phyloP scores from a whole-genome alignment of 768 basidiomycete genomes.

The Auricularia sp. region DNA sequence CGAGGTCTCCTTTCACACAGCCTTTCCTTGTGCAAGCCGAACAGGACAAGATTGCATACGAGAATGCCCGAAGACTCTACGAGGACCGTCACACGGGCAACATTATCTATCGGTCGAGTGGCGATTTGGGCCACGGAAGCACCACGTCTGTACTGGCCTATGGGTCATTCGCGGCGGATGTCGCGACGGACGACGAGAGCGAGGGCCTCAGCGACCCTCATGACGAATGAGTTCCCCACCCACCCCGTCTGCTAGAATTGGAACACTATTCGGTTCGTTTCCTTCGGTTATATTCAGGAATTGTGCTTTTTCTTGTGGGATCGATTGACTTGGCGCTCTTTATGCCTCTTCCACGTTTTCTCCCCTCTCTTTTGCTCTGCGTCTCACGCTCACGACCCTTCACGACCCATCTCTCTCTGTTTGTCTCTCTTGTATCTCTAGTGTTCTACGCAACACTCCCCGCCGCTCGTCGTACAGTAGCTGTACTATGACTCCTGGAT shows the following conservation, averaged over 20 bases:
- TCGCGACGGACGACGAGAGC: slow-evolving; percentile 2
- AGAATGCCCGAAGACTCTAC: slow-evolving; percentile 73
- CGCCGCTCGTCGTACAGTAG: not conserved
- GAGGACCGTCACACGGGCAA: slow-evolving; percentile 56
- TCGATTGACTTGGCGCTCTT: slow-evolving; percentile 1
- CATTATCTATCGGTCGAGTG: slow-evolving; percentile 43
- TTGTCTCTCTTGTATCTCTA: not conserved
- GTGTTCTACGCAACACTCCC: slow-evolving; percentile 3
- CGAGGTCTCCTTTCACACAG: slow-evolving; percentile 29
- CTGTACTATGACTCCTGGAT: not conserved
- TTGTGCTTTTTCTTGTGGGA: not conserved
- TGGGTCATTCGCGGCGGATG: not conserved
- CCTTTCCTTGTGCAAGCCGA: slow-evolving; percentile 91
- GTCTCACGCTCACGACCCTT: not conserved
- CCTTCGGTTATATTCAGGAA: not conserved
- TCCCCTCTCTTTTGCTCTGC: not conserved
- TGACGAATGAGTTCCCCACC: not conserved
- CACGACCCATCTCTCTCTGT: not conserved
- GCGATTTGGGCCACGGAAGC: not conserved
- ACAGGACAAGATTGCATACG: slow-evolving; percentile 91
- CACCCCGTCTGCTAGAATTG: not conserved
- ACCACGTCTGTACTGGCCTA: not conserved
- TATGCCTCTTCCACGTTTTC: not conserved
- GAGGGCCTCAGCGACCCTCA: slow-evolving; percentile 2
- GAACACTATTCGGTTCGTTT: not conserved